Conservation (phyloP, 164 flowering plant species). For the Magnolia officinalis region DNA sequence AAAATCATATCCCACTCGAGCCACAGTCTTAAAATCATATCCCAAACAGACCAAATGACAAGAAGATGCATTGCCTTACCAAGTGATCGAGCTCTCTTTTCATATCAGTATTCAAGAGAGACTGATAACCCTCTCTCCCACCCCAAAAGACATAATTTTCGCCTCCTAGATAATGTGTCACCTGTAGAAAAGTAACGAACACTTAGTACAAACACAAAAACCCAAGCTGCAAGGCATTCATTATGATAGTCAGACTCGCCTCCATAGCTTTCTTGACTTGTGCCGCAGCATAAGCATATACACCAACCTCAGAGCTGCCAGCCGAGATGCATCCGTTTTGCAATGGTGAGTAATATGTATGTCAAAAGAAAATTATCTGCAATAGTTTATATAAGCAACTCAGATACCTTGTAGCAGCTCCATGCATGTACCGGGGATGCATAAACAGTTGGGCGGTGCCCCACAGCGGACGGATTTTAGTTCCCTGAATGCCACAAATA, state of each 20-base stretch:
- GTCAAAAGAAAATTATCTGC: background rate
- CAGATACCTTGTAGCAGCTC: slow-evolving; percentile 89
- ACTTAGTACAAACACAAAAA: background rate
- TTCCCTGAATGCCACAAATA: slow-evolving; percentile 41
- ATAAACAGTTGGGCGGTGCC: slow-evolving; percentile 92
- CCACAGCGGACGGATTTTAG: slow-evolving; percentile 76
- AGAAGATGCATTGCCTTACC: slow-evolving; percentile 37
- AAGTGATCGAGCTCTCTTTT: slow-evolving; percentile 87
- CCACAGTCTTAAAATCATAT: background rate
- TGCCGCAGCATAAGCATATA: slow-evolving; percentile 92
- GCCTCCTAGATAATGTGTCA: slow-evolving; percentile 94
- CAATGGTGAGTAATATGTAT: background rate
- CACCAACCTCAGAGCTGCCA: slow-evolving; percentile 79
- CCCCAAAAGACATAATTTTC: slow-evolving; percentile 98
- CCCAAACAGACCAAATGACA: background rate
- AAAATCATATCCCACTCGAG: no score
- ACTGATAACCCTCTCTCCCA: slow-evolving; percentile 95
- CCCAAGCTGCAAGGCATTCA: background rate
- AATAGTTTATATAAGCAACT: background rate
- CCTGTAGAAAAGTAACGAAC: slow-evolving; percentile 34
- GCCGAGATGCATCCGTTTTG: background rate
- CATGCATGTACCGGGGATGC: slow-evolving; percentile 99
- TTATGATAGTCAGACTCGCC: slow-evolving; percentile 34
- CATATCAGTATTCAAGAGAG: slow-evolving; percentile 95
- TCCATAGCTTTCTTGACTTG: slow-evolving; percentile 99